Evolutionary conservation across 2,329 filamentous ascomycete species (phyloP), one percentile per base, ranked within the genome.

Genomic region (Trichophyton equinum): DNA sequence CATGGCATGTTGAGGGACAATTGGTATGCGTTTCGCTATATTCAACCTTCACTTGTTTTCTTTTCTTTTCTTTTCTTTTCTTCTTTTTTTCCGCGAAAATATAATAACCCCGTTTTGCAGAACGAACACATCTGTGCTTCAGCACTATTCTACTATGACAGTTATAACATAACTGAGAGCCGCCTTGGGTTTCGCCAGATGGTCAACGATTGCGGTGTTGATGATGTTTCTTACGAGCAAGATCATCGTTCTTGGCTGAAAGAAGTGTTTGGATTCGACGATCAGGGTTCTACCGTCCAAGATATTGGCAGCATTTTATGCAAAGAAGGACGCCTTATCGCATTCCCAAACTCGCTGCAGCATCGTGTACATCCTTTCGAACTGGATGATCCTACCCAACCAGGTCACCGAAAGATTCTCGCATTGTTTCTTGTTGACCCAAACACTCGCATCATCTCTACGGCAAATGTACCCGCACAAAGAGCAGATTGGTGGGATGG

Each of bases 71-170:
- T 18, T 18, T 18, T 18, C 18, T 18, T 18, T 18, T 18, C 1
- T 18, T 1, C 1, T 18, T 18, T 18, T 18, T 18, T 18, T 18
- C 18, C 18, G 49, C 9, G 11, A 27, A 20, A 13, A 13, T 11
- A 25, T 18, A 15, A 33, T 56, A 25, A 58, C 18, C 20, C 30
- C 30, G 27, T 5, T 33, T 20, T 5, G 20, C 49, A 75, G 71
- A 87, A 87, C 65, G 85, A 88, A 69, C 81, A 80, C 64, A 85
- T 88, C 42, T 79, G 78, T 64, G 83, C 83, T 0, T 84, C 83
- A 0, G 81, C 84, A 0, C 72, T 87, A 18, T 85, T 84, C 70
- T 84, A 85, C 69, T 82, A 82, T 65, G 81, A 85, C 62, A 73
- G 69, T 53, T 77, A 83, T 0, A 88, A 88, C 68, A 79, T 86